Evolutionary conservation across 2,329 filamentous ascomycete species (phyloP).

Genomic region (Lachnellula subtilissima): DNA sequence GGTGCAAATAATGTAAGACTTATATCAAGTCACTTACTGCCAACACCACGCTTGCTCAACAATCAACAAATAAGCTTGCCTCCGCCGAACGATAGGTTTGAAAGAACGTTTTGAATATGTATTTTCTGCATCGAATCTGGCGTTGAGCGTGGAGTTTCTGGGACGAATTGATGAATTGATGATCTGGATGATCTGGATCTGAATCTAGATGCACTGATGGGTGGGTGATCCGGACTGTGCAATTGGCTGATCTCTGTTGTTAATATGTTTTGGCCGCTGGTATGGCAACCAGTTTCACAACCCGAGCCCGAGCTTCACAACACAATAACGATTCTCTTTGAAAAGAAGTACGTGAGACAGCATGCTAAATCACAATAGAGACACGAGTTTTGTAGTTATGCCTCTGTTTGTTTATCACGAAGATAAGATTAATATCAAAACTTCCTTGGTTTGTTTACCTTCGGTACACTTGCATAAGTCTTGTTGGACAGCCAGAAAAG

Average conservation of each 20-base stretch:
- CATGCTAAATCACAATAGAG: no score
- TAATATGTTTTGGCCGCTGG: not conserved
- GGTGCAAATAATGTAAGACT: not conserved
- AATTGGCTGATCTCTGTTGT: not conserved
- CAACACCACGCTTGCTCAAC: not conserved
- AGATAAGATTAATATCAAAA: not conserved
- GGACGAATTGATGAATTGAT: not conserved
- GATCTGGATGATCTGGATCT: not conserved
- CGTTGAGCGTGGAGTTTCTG: not conserved
- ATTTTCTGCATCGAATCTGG: not conserved
- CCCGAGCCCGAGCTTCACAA: no score
- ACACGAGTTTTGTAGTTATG: no score
- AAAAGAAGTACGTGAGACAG: no score
- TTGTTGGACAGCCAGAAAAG: no score
- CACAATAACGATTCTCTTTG: no score
- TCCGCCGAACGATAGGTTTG: not conserved
- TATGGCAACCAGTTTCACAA: not conserved
- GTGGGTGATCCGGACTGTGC: not conserved
- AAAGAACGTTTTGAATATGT: not conserved
- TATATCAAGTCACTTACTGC: not conserved
- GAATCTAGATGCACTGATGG: not conserved
- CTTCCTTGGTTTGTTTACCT: not conserved
- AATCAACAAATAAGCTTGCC: not conserved
- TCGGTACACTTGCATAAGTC: not conserved
- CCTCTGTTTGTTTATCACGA: not conserved